These are phyloP conservation scores for Ilyonectria robusta DNA, from an alignment of 2,329 filamentous ascomycete genomes.

Conservation along the genomic window DNA sequence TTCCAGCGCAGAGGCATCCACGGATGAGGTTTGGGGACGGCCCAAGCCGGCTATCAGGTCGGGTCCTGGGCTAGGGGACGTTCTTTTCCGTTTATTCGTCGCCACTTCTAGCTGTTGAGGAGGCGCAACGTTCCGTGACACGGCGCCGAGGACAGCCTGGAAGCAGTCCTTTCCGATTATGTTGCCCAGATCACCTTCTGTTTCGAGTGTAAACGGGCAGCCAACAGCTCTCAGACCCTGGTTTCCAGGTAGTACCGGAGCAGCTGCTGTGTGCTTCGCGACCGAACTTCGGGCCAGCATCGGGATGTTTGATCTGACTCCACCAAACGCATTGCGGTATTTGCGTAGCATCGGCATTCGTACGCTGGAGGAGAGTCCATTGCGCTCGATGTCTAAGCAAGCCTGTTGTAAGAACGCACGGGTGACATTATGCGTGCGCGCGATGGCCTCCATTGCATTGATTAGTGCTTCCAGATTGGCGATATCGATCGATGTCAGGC, in stretches of 20 bases:
- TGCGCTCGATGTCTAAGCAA: conserved; percentile 81
- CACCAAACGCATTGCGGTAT: conserved; percentile 50
- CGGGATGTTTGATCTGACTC: conserved; percentile 59
- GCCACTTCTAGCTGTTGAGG: conserved; percentile 29
- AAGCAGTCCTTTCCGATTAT: conserved; percentile 48
- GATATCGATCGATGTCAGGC: conserved; percentile 62
- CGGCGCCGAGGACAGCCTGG: conserved; percentile 51
- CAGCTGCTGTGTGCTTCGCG: conserved; percentile 57
- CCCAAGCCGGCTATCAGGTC: conserved; percentile 25
- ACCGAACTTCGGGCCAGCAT: conserved; percentile 62
- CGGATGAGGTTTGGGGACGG: neutral
- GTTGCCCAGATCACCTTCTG: neutral
- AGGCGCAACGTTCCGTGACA: conserved; percentile 48
- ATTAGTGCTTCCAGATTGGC: conserved; percentile 81
- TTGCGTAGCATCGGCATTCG: conserved; percentile 54
- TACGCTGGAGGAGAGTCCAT: conserved; percentile 56
- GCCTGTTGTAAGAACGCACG: conserved; percentile 89
- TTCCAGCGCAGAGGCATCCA: conserved; percentile 4
- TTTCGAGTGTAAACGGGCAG: neutral
- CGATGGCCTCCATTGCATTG: conserved; percentile 82
- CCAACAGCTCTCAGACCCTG: conserved; percentile 52
- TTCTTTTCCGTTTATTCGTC: conserved; percentile 53
- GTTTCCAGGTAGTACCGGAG: conserved; percentile 61
- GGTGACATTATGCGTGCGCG: conserved; percentile 81
- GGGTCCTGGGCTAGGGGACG: conserved; percentile 45